A percentile compares a stretch with the other conserved stretches of the same genome.
phyloP scores from a whole-genome alignment of 306 rosid species.

The Albizia julibrissin region DNA sequence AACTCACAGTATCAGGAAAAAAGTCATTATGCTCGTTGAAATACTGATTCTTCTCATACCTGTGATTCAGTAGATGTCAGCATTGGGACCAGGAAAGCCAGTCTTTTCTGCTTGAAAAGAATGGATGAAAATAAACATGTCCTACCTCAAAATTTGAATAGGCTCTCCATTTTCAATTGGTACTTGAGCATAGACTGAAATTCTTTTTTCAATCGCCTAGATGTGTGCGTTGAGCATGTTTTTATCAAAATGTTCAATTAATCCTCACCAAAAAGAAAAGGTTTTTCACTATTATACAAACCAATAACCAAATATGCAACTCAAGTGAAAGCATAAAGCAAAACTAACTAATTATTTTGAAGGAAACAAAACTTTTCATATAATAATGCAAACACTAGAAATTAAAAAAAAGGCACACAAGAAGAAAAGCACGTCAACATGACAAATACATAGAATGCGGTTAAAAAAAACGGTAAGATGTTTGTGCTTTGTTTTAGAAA shows the following conservation, averaged over 20 bases:
- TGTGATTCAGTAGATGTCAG: conserved; percentile 86
- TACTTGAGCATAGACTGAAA: conserved; percentile 85
- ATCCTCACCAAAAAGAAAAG: neutral
- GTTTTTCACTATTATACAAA: neutral
- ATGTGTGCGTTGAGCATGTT: conserved; percentile 31
- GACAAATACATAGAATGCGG: neutral
- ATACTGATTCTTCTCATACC: conserved; percentile 84
- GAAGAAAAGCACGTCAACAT: neutral
- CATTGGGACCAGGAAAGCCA: conserved; percentile 34
- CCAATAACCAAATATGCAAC: neutral
- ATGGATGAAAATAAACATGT: conserved; percentile 31
- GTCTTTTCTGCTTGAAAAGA: neutral
- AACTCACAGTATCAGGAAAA: conserved; percentile 83
- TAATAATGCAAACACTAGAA: neutral
- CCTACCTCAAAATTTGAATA: conserved; percentile 85
- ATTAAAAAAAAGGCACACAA: neutral
- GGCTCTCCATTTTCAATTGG: conserved; percentile 92
- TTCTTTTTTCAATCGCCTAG: conserved; percentile 95
- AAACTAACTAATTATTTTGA: neutral
- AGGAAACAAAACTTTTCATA: neutral
- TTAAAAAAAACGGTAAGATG: neutral
- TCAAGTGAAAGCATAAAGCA: neutral
- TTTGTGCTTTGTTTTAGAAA: neutral
- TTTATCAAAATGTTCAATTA: conserved; percentile 26
- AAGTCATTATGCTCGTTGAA: conserved; percentile 86